Evolutionary conservation across 495 filamentous ascomycete species (phyloP).

Genomic region (Aspergillus campestris): DNA sequence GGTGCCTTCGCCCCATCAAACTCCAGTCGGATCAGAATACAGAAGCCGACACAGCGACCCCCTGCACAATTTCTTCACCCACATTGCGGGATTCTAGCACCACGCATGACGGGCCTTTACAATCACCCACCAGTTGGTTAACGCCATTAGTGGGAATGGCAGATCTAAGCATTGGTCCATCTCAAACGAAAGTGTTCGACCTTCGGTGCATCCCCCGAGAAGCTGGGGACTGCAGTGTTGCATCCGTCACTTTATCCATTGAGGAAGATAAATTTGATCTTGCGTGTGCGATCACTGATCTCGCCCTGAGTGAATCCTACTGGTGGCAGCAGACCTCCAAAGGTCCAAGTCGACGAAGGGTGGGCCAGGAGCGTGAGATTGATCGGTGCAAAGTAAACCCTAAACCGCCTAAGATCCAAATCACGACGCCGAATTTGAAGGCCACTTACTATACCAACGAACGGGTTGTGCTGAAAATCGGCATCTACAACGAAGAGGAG

Average conservation of each 20-base stretch:
- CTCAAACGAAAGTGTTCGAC: slow-evolving; percentile 60
- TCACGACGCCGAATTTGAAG: slow-evolving; percentile 50
- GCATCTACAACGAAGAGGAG: slow-evolving; percentile 76
- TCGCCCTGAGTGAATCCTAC: slow-evolving; percentile 29
- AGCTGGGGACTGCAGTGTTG: slow-evolving; percentile 63
- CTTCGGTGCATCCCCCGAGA: slow-evolving; percentile 69
- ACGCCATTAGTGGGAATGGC: slow-evolving; percentile 44
- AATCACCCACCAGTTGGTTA: slow-evolving; percentile 34
- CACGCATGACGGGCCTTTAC: slow-evolving; percentile 19
- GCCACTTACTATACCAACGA: slow-evolving; percentile 82
- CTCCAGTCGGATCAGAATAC: slow-evolving; percentile 26
- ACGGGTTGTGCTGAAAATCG: slow-evolving; percentile 53
- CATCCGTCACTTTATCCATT: slow-evolving; percentile 54
- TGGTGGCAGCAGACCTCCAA: slow-evolving; percentile 49
- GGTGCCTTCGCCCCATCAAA: slow-evolving; percentile 54
- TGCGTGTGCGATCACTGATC: slow-evolving; percentile 48
- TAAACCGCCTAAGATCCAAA: slow-evolving; percentile 84
- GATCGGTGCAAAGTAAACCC: slow-evolving; percentile 60
- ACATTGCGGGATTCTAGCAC: slow-evolving; percentile 28
- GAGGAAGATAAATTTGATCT: slow-evolving; percentile 60
- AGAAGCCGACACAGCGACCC: slow-evolving; percentile 17
- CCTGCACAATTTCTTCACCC: slow-evolving; percentile 20
- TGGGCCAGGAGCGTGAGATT: slow-evolving; percentile 33
- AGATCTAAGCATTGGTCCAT: slow-evolving; percentile 61
- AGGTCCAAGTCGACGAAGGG: slow-evolving; percentile 25